phyloP scores from a whole-genome alignment of 2,329 filamentous ascomycete genomes.

The Leptodontidium sp. region DNA sequence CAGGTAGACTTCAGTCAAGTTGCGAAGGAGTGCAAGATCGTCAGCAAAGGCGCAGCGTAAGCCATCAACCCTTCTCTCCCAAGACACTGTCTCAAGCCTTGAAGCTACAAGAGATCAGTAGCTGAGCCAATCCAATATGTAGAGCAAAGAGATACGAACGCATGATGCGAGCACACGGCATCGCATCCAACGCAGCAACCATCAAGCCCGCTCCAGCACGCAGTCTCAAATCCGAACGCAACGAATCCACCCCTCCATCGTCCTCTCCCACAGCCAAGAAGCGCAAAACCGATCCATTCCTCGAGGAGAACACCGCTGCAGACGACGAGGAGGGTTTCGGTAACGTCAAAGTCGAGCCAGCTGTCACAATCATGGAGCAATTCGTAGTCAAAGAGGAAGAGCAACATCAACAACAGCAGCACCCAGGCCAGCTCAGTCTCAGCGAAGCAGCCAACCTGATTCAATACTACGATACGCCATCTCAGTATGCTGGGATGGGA shows the following conservation, averaged over 20 bases:
- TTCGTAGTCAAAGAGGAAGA: conserved; percentile 36
- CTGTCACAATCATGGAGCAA: conserved; percentile 23
- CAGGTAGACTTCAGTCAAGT: conserved; percentile 73
- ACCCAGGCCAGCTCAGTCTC: conserved; percentile 28
- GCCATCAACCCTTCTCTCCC: conserved; percentile 42
- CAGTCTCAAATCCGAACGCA: conserved; percentile 30
- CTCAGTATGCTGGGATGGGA: conserved; percentile 18
- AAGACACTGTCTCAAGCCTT: background rate
- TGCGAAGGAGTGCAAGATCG: conserved; percentile 68
- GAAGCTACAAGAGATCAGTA: background rate
- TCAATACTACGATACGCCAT: conserved; percentile 36
- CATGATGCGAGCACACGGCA: conserved; percentile 66
- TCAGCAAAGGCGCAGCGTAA: conserved; percentile 75
- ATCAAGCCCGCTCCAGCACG: conserved; percentile 38
- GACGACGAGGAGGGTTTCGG: conserved; percentile 39
- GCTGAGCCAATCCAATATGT: conserved; percentile 25
- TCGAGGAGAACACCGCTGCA: conserved; percentile 34
- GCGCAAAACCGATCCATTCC: conserved; percentile 37
- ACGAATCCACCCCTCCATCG: conserved; percentile 18
- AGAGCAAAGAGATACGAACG: conserved; percentile 75
- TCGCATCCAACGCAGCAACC: conserved; percentile 46
- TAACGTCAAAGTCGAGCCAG: conserved; percentile 32
- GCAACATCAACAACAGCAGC: conserved; percentile 1
- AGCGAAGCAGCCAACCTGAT: conserved; percentile 33
- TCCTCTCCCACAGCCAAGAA: conserved; percentile 36